These are phyloP conservation scores for Syzygium jambos DNA, from an alignment of 345 rosid species.

Conservation along the genomic window DNA sequence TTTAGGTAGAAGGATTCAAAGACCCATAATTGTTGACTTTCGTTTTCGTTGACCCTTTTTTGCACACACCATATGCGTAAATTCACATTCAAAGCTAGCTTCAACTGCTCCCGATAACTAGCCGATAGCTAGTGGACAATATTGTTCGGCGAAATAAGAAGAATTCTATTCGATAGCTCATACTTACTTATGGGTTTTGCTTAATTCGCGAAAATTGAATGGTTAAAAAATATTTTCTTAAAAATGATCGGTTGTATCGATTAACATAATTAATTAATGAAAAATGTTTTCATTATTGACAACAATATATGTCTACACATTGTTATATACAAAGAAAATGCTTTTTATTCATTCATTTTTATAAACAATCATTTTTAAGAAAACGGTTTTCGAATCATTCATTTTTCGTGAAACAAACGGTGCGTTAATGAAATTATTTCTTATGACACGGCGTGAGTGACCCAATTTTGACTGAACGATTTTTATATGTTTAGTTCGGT, in stretches of 20 bases:
- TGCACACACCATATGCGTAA: neutral
- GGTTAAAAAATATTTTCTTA: too few relatives aligned
- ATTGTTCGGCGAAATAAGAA: neutral
- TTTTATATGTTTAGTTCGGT: too few relatives aligned
- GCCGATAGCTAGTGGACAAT: neutral
- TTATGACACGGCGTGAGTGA: neutral
- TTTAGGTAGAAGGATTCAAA: neutral
- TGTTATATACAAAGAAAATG: too few relatives aligned
- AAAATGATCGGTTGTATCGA: too few relatives aligned
- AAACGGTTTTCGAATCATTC: fast-evolving
- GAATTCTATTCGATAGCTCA: neutral
- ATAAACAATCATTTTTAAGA: too few relatives aligned
- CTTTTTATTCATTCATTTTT: too few relatives aligned
- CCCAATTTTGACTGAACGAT: neutral
- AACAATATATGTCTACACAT: too few relatives aligned
- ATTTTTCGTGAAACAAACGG: too few relatives aligned
- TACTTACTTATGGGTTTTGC: neutral
- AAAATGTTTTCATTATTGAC: too few relatives aligned
- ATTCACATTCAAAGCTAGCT: neutral
- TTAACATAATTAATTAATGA: too few relatives aligned
- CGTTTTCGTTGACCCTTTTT: neutral
- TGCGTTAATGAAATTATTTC: too few relatives aligned
- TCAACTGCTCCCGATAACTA: neutral
- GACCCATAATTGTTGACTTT: neutral
- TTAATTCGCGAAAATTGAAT: too few relatives aligned